phyloP scores from a whole-genome alignment of 495 filamentous ascomycete genomes.

The Talaromyces wortmannii region DNA sequence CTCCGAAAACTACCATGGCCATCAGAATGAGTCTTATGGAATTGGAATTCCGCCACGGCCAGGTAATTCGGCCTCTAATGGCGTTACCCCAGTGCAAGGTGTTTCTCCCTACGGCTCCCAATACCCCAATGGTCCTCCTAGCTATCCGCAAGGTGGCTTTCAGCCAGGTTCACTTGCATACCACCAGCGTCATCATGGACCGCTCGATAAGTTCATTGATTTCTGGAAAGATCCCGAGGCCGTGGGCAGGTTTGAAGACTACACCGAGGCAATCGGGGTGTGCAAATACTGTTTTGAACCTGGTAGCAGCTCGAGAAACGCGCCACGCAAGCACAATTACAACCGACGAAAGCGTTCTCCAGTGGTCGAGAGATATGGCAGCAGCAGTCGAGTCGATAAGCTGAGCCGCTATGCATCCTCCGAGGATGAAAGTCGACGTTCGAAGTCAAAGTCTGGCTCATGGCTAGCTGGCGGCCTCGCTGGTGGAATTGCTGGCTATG shows the following conservation, averaged over 20 bases:
- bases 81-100: not conserved
- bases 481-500: slow-evolving; percentile 48
- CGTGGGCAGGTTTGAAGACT: slow-evolving; percentile 64
- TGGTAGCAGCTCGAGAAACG: slow-evolving; percentile 48
- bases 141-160: slow-evolving; percentile 1
- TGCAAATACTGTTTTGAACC: slow-evolving; percentile 66
- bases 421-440: slow-evolving; percentile 43
- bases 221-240: slow-evolving; percentile 65
- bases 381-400: slow-evolving; percentile 46
- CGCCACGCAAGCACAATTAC: slow-evolving; percentile 60
- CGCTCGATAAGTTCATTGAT: slow-evolving; percentile 50
- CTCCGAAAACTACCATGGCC: slow-evolving; percentile 5
- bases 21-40: slow-evolving; percentile 1
- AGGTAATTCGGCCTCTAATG: not conserved
- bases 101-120: not conserved
- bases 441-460: slow-evolving; percentile 32
- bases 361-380: slow-evolving; percentile 34
- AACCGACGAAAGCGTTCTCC: slow-evolving; percentile 29
- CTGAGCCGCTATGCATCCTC: slow-evolving; percentile 50
- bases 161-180: slow-evolving; percentile 30
- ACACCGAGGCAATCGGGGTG: slow-evolving; percentile 64
- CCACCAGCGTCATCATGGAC: slow-evolving; percentile 42
- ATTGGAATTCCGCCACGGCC: not conserved
- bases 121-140: slow-evolving; percentile 4
- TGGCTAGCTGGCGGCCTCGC: slow-evolving; percentile 50